Evolutionary conservation across 768 basidiomycete species (phyloP), one percentile per base, ranked within the genome.

Genomic region (Phaeolepiota aurea): DNA sequence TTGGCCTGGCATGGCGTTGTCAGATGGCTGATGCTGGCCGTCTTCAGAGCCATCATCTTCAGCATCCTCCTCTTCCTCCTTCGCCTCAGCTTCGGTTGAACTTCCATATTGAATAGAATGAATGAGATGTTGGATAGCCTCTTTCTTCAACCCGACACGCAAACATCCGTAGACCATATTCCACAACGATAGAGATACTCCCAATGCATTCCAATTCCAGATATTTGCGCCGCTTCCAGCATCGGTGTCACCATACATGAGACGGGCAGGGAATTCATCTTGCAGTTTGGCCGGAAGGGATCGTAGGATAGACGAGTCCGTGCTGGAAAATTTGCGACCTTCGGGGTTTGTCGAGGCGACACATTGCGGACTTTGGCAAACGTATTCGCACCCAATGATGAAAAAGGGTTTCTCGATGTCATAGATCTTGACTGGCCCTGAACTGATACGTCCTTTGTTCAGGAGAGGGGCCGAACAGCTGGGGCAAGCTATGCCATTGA

Each of bases 341-440:
- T 82, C 79, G 2, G 67, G 43, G 5, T 62, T 53, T 19, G 63
- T 53, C 21, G 64, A 55, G 20, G 67, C 54, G 19, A 64, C 44
- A 53, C 83, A 87, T 15, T 60, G 32, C 1, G 59, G 31, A 20
- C 69, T 77, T 37, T 68, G 69, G 54, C 87, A 89, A 3, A 69
- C 66, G 44, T 89, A 89, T 54, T 85, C 81, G 53, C 85, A 86
- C n/a, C 82, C 87, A 23, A 89, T 85, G 56, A 89, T 72, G 54
- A 82, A 88, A 61, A 88, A 89, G 2, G 84, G 82, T 44, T 76
- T 77, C 47, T 80, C 77, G 37, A 89, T 74, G 49, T 89, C 86
- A 54, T 87, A 85, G 3, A 87, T 72, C 50, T 84, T 87, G 52
- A 87, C 63, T 0, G 87, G 87, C 0, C 86, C 85, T 0, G 74